Percentiles rank a stretch among this genome's conserved stretches.
Conservation (phyloP, 225 moss, liverwort and hornwort genomes). For the Thuidium tamariscinum region DNA sequence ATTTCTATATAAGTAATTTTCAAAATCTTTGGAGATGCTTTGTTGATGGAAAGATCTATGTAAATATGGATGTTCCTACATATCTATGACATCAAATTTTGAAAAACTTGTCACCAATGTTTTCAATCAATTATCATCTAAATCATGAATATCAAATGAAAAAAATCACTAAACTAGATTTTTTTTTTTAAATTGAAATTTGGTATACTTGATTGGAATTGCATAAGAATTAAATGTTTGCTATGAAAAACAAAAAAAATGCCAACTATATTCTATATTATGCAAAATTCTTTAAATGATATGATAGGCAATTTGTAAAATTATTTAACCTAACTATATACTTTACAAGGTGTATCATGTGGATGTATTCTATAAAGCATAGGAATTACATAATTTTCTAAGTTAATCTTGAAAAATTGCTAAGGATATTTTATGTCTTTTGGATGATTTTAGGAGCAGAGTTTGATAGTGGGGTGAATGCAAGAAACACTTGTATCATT, state of each 20-base stretch:
- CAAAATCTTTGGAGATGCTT: too few species aligned
- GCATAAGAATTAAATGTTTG: neutral
- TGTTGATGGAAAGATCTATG: too few species aligned
- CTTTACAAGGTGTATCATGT: neutral
- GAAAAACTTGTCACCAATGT: too few species aligned
- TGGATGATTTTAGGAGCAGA: neutral
- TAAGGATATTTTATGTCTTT: neutral
- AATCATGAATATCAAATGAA: too few species aligned
- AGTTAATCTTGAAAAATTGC: neutral
- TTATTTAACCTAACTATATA: neutral
- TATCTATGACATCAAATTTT: too few species aligned
- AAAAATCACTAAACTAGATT: too few species aligned
- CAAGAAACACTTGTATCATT: too few species aligned
- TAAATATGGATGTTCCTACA: too few species aligned
- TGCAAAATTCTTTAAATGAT: neutral
- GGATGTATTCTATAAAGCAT: neutral
- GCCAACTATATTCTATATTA: neutral
- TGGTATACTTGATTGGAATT: neutral
- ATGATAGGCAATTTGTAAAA: neutral
- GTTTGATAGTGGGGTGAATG: too few species aligned
- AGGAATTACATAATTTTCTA: neutral
- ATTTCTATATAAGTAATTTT: too few species aligned
- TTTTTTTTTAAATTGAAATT: neutral
- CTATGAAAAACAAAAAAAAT: neutral
- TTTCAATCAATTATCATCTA: too few species aligned